A percentile compares a stretch with the other conserved stretches of the same genome.
phyloP scores from a whole-genome alignment of 345 rosid species.

The Salix viminalis region DNA sequence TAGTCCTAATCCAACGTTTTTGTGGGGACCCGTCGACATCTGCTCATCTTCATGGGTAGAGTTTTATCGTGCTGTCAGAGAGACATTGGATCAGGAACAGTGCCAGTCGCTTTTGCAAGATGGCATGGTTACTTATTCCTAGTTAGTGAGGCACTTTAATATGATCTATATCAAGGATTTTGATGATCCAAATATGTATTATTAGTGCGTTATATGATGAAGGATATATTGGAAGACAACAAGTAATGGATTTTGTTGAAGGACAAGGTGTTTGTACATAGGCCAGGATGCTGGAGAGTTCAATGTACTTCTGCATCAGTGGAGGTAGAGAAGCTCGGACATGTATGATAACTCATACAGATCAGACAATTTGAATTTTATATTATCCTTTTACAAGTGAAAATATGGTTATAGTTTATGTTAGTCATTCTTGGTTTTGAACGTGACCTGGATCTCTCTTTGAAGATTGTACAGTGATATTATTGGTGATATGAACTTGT shows the following conservation, averaged over 20 bases:
- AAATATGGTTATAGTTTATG: neutral
- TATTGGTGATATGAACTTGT: neutral
- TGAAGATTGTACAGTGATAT: neutral
- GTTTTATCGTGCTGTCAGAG: conserved; percentile 57
- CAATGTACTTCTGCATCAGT: conserved; percentile 6
- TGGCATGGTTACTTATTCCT: conserved; percentile 54
- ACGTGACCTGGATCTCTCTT: neutral
- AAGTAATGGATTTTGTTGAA: conserved; percentile 18
- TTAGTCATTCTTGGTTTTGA: neutral
- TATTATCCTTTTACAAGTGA: neutral
- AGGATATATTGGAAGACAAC: conserved; percentile 7
- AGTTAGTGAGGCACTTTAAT: conserved; percentile 22
- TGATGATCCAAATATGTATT: conserved; percentile 11
- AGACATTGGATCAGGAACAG: conserved; percentile 48
- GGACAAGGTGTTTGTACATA: conserved; percentile 22
- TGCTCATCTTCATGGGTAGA: conserved; percentile 68
- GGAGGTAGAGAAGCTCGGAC: conserved; percentile 10
- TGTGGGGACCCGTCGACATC: conserved; percentile 55
- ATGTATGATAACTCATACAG: conserved; percentile 8
- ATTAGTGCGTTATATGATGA: conserved; percentile 5
- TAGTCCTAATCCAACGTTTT: conserved; percentile 78
- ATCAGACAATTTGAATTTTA: conserved; percentile 4
- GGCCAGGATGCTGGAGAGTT: conserved; percentile 18
- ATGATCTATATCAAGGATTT: conserved; percentile 20
- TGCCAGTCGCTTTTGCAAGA: conserved; percentile 37